Percentiles rank a stretch among this genome's conserved stretches.
Evolutionary conservation across 768 basidiomycete genomes (phyloP).

Genomic region (Sistotremastrum suecicum): DNA sequence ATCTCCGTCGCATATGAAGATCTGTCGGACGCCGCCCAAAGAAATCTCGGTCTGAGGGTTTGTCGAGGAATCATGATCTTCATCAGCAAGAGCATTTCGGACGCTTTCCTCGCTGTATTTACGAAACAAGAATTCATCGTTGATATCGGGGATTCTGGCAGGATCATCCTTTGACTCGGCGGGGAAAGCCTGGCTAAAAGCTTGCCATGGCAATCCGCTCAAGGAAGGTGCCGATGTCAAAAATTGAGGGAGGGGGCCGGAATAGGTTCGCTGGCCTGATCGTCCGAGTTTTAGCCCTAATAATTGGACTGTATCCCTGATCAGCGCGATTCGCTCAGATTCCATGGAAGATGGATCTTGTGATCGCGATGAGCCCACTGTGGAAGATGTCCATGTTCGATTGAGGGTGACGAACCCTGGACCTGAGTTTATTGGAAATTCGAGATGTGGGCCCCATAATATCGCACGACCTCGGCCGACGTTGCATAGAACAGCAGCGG

Average conservation of each 20-base stretch:
- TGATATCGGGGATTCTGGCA: constrained; percentile 40
- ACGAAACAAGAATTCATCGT: constrained; percentile 60
- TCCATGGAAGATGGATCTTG: too few species aligned
- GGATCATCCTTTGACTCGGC: constrained; percentile 13
- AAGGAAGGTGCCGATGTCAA: constrained; percentile 24
- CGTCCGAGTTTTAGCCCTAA: constrained; percentile 32
- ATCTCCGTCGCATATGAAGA: too few species aligned
- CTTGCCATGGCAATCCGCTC: too few species aligned
- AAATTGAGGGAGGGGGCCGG: constrained; percentile 45
- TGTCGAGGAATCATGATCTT: constrained; percentile 9
- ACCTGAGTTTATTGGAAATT: constrained; percentile 28
- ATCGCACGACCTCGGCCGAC: constrained; percentile 36
- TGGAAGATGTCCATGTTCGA: too few species aligned
- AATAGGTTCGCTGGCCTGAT: constrained; percentile 15
- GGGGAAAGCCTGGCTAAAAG: background rate
- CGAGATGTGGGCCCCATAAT: constrained; percentile 45
- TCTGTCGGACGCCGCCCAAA: too few species aligned
- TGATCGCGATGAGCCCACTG: too few species aligned
- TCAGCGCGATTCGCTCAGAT: constrained; percentile 2
- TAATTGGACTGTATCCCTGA: constrained; percentile 20
- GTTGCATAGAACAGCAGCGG: constrained; percentile 22
- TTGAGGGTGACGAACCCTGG: too few species aligned
- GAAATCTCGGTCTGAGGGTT: background rate
- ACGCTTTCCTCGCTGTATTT: constrained; percentile 15
- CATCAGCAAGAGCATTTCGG: constrained; percentile 15